phyloP scores from a whole-genome alignment of 805 yeast species.

The Cyberlindnera petersonii region DNA sequence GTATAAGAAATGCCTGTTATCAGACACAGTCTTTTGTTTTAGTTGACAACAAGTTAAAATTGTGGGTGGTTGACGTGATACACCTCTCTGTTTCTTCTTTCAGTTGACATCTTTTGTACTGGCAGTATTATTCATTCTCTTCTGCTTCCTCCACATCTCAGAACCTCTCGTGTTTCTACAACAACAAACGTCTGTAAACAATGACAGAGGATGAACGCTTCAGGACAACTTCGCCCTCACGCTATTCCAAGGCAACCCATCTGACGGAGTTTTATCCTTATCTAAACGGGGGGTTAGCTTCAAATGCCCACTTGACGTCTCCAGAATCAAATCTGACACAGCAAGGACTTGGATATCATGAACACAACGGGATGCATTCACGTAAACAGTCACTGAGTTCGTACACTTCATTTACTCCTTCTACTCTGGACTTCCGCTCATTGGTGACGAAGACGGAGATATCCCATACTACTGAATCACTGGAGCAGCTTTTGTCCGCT shows the following conservation, averaged over 20 bases:
- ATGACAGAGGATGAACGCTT: conserved; percentile 12
- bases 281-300: conserved; percentile 21
- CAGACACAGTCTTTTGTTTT: too few relatives aligned
- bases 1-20: too few relatives aligned
- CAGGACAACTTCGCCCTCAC: conserved; percentile 27
- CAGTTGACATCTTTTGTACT: too few relatives aligned
- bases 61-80: too few relatives aligned
- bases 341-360: neutral
- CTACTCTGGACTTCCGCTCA: conserved; percentile 57
- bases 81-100: too few relatives aligned
- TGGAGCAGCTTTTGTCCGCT: conserved; percentile 43
- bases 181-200: conserved; percentile 1
- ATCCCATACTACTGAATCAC: conserved; percentile 43
- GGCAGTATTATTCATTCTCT: too few relatives aligned
- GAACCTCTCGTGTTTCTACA: neutral
- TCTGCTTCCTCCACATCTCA: neutral
- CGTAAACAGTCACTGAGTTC: conserved; percentile 24
- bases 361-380: conserved; percentile 5
- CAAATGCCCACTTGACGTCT: neutral
- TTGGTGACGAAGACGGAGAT: conserved; percentile 60
- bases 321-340: neutral
- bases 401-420: conserved; percentile 27
- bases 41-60: too few relatives aligned
- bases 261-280: conserved; percentile 29
- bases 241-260: conserved; percentile 25